phyloP scores from a whole-genome alignment of 768 basidiomycete genomes.

The Calocybe indica region DNA sequence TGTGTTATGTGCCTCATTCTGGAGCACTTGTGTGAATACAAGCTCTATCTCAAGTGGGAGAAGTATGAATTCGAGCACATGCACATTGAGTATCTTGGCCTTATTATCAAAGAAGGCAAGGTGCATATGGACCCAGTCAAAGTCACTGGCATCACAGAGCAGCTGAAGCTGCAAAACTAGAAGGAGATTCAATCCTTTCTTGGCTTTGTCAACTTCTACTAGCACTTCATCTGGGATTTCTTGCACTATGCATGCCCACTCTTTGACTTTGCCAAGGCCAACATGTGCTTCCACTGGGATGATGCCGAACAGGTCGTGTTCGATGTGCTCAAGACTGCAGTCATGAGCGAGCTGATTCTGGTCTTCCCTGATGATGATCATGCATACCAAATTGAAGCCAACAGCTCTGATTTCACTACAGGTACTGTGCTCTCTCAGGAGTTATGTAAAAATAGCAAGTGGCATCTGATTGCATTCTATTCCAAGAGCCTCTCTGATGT shows the following conservation, averaged over 20 bases:
- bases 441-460: not conserved
- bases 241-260: slow-evolving; percentile 20
- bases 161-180: slow-evolving; percentile 26
- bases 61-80: slow-evolving; percentile 24
- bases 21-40: slow-evolving; percentile 12
- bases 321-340: slow-evolving; percentile 16
- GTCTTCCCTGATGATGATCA: slow-evolving; percentile 2
- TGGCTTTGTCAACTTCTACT: slow-evolving; percentile 35
- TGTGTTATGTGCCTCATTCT: slow-evolving; percentile 14
- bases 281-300: slow-evolving; percentile 9
- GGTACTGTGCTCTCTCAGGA: slow-evolving; percentile 6
- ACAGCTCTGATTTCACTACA: slow-evolving; percentile 7
- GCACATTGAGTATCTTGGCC: slow-evolving; percentile 24
- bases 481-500: slow-evolving; percentile 3
- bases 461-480: slow-evolving; percentile 8
- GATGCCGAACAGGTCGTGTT: slow-evolving; percentile 16
- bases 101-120: slow-evolving; percentile 18
- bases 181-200: slow-evolving; percentile 33
- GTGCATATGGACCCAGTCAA: slow-evolving; percentile 33
- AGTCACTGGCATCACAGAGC: slow-evolving; percentile 26
- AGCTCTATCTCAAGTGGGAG: slow-evolving; percentile 22
- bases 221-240: slow-evolving; percentile 26
- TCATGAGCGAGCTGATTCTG: slow-evolving; percentile 21
- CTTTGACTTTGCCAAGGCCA: slow-evolving; percentile 19
- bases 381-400: slow-evolving; percentile 4